phyloP scores from a whole-genome alignment of 805 yeast genomes.

The Zygotorulaspora chibaensis region DNA sequence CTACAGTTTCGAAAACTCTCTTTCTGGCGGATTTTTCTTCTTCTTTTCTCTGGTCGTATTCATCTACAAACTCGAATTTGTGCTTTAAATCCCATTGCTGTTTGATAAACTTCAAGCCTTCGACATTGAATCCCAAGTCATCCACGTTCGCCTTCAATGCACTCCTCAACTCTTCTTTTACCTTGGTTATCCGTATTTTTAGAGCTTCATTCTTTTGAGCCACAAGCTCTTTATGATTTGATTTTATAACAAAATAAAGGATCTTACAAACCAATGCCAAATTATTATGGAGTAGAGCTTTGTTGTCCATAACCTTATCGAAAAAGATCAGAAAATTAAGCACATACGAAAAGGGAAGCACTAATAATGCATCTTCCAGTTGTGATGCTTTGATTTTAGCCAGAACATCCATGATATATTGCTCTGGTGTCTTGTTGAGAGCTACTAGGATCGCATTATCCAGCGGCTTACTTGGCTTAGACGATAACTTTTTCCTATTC shows the following conservation, averaged over 20 bases:
- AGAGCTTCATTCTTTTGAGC: conserved; percentile 59
- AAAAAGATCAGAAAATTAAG: conserved; percentile 66
- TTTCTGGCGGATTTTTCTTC: conserved; percentile 59
- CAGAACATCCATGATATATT: conserved; percentile 71
- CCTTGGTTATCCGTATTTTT: conserved; percentile 58
- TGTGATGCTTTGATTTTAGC: conserved; percentile 74
- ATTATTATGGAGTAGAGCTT: conserved; percentile 45
- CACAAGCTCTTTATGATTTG: conserved; percentile 76
- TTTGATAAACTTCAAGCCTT: conserved; percentile 70
- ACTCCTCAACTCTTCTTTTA: conserved; percentile 57
- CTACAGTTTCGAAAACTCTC: conserved; percentile 63
- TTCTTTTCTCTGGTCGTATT: conserved; percentile 48
- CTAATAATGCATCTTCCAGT: conserved; percentile 86
- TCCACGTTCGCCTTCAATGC: conserved; percentile 49
- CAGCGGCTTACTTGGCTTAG: conserved; percentile 56
- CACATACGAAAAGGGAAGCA: conserved; percentile 84
- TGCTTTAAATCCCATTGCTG: conserved; percentile 78
- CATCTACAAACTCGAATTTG: conserved; percentile 68
- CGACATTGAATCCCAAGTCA: conserved; percentile 77
- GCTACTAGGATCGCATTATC: conserved; percentile 73
- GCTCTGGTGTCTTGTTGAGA: conserved; percentile 63
- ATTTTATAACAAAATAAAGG: conserved; percentile 65
- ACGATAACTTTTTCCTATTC: conserved; percentile 40
- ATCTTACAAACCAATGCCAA: conserved; percentile 68
- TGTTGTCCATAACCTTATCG: conserved; percentile 62